Percentiles rank a stretch among this genome's conserved stretches.
phyloP scores from a whole-genome alignment of 805 yeast genomes.

The Candida silvicultrix region DNA sequence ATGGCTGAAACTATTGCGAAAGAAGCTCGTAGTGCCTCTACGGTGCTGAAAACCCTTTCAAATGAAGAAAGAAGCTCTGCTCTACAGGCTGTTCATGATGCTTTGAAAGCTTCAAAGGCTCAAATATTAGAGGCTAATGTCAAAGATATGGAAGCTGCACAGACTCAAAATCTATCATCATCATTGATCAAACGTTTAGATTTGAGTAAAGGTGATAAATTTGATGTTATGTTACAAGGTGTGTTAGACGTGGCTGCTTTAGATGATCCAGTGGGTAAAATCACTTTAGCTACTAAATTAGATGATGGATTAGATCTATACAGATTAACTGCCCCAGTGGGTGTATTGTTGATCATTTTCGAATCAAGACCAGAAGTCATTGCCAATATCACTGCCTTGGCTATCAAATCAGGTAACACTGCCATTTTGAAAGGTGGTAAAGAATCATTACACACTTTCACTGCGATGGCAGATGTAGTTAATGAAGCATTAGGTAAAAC shows the following conservation, averaged over 20 bases:
- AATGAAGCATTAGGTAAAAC: constrained; percentile 52
- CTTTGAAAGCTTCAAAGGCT: constrained; percentile 50
- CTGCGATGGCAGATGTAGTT: constrained; percentile 70
- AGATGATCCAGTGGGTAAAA: constrained; percentile 89
- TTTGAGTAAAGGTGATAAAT: constrained; percentile 74
- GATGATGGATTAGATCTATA: constrained; percentile 86
- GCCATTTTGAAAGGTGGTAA: constrained; percentile 98
- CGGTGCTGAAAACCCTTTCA: constrained; percentile 69
- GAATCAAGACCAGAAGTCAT: constrained; percentile 98
- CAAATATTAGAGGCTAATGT: constrained; percentile 67
- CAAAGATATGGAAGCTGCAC: constrained; percentile 68
- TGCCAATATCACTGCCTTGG: constrained; percentile 93
- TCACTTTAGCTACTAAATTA: constrained; percentile 73
- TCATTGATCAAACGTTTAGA: constrained; percentile 83
- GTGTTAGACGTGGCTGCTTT: constrained; percentile 83
- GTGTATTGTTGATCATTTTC: constrained; percentile 86
- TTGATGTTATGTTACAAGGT: constrained; percentile 92
- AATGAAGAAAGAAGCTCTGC: constrained; percentile 72
- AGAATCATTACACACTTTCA: constrained; percentile 82
- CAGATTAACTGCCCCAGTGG: constrained; percentile 89
- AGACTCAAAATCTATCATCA: constrained; percentile 49
- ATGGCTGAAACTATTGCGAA: constrained; percentile 72
- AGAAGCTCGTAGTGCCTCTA: constrained; percentile 78
- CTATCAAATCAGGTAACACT: constrained; percentile 93
- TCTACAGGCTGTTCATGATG: constrained; percentile 65